Percentiles rank a stretch among this genome's conserved stretches.
Conservation (phyloP, 2,329 filamentous ascomycete species). For the Fusarium avenaceum region DNA sequence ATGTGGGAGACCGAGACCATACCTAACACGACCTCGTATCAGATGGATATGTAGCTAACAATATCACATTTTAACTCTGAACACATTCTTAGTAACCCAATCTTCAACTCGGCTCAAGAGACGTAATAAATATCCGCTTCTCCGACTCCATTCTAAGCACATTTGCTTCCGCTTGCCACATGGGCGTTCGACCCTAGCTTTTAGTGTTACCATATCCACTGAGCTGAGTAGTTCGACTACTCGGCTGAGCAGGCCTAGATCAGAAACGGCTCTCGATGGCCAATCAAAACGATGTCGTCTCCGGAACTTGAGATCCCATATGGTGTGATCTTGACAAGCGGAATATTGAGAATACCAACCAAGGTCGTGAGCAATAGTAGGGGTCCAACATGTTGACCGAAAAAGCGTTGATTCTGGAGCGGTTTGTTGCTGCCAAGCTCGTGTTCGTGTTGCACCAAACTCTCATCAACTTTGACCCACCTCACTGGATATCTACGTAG, state of each 20-base stretch:
- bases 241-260: slow-evolving; percentile 13
- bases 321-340: slow-evolving; percentile 11
- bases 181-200: slow-evolving; percentile 15
- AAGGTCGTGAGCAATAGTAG: not conserved
- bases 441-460: slow-evolving; percentile 15
- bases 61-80: not conserved
- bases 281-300: slow-evolving; percentile 15
- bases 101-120: not conserved
- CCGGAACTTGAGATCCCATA: slow-evolving; percentile 24
- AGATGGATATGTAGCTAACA: not conserved
- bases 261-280: not conserved
- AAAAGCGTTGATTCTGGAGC: not conserved
- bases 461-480: not conserved
- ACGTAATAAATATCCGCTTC: slow-evolving; percentile 34
- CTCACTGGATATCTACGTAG: not conserved
- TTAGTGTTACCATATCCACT: slow-evolving; percentile 29
- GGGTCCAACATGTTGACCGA: not conserved
- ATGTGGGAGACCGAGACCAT: slow-evolving; percentile 6
- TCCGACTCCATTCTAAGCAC: slow-evolving; percentile 1
- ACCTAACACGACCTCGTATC: not conserved
- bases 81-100: slow-evolving; percentile 25
- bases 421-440: not conserved
- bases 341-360: not conserved
- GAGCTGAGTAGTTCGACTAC: slow-evolving; percentile 19
- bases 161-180: slow-evolving; percentile 25